Conservation (phyloP, 2,329 filamentous ascomycete genomes). For the Hymenoscyphus salicellus region DNA sequence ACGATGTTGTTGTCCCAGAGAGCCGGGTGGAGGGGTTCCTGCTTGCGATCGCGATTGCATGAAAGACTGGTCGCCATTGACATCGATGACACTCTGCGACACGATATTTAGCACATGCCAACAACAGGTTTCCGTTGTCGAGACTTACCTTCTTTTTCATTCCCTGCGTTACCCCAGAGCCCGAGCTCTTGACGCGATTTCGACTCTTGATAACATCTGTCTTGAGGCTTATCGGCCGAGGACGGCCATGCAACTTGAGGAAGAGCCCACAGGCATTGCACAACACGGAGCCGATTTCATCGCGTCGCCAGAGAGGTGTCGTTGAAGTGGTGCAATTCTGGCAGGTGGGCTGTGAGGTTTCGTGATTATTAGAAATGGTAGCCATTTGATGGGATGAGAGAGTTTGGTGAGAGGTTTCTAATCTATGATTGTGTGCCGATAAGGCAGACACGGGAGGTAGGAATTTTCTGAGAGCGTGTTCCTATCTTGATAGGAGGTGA, state of each 20-base stretch:
- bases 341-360: constrained; percentile 81
- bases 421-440: constrained; percentile 23
- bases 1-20: constrained; percentile 50
- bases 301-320: constrained; percentile 93
- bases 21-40: constrained; percentile 50
- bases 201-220: constrained; percentile 99
- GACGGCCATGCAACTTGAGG: constrained; percentile 90
- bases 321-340: constrained; percentile 96
- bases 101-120: constrained; percentile 23
- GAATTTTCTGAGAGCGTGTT: not conserved
- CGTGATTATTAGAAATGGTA: constrained; percentile 50
- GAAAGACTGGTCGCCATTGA: constrained; percentile 53
- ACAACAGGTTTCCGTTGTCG: not conserved
- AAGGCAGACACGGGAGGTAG: constrained; percentile 10
- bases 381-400: constrained; percentile 46
- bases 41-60: constrained; percentile 52
- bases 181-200: constrained; percentile 89
- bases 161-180: constrained; percentile 58
- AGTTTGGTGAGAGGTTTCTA: constrained; percentile 7
- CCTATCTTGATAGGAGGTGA: too few species aligned
- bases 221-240: constrained; percentile 93
- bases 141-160: constrained; percentile 76
- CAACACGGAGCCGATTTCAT: constrained; percentile 90
- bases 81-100: constrained; percentile 40
- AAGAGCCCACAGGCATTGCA: constrained; percentile 99